These are phyloP conservation scores for Teunomyces barrocoloradensis DNA, from an alignment of 805 yeast species.

Conservation along the genomic window DNA sequence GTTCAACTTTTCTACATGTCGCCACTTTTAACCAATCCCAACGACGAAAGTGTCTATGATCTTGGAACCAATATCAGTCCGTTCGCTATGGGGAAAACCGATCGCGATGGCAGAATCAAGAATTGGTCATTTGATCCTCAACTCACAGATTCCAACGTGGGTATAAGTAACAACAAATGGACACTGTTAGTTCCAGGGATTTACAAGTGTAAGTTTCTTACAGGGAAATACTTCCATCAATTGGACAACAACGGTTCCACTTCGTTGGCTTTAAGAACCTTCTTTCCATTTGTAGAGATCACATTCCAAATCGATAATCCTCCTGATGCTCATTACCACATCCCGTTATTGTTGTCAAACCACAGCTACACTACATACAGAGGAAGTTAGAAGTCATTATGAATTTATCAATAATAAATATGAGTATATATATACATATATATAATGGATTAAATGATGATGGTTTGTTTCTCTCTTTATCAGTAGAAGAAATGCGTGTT, in stretches of 20 bases:
- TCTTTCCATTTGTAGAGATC: constrained; percentile 87
- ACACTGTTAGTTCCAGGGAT: constrained; percentile 53
- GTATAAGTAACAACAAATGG: constrained; percentile 34
- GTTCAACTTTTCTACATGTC: constrained; percentile 55
- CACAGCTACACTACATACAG: constrained; percentile 90
- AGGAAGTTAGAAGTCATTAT: constrained; percentile 50
- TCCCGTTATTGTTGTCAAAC: constrained; percentile 80
- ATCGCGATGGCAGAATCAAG: constrained; percentile 76
- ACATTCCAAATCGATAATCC: constrained; percentile 64
- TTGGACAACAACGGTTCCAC: constrained; percentile 16
- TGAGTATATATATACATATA: background rate
- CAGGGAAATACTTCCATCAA: constrained; percentile 59
- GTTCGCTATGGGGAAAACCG: constrained; percentile 69
- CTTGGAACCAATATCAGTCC: constrained; percentile 26
- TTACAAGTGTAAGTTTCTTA: constrained; percentile 74
- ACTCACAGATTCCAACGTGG: constrained; percentile 16
- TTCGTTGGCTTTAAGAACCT: constrained; percentile 43
- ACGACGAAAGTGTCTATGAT: constrained; percentile 27
- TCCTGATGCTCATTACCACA: constrained; percentile 81
- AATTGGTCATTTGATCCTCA: constrained; percentile 57
- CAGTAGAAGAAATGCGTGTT: constrained; percentile 66
- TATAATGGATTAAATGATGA: background rate
- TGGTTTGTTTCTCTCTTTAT: constrained; percentile 1
- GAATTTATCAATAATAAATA: background rate
- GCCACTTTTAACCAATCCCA: constrained; percentile 18